Evolutionary conservation across 805 yeast species (phyloP).

Genomic region (Barnettozyma vustinii): DNA sequence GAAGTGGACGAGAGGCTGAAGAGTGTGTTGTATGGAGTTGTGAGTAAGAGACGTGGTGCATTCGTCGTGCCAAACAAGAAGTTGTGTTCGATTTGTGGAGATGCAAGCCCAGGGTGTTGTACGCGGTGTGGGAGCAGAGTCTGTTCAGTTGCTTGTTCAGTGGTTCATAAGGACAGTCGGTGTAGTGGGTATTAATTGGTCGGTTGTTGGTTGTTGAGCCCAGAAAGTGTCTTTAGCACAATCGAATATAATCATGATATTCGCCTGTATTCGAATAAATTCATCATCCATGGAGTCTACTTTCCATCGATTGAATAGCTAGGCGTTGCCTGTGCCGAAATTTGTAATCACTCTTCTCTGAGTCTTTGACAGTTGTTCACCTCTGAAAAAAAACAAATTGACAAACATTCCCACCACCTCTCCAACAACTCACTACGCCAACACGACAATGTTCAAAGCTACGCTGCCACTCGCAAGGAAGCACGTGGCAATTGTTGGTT

Average conservation of each 20-base stretch:
- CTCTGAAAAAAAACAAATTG: neutral
- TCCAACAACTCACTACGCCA: neutral
- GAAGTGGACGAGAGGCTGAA: constrained; percentile 34
- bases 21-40: constrained; percentile 25
- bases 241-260: too few species aligned
- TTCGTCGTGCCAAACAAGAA: constrained; percentile 33
- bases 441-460: constrained; percentile 1
- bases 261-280: too few species aligned
- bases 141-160: constrained; percentile 36
- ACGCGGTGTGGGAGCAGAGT: constrained; percentile 37
- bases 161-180: constrained; percentile 39
- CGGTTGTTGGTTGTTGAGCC: too few species aligned
- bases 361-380: too few species aligned
- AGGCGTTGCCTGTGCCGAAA: too few species aligned
- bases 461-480: constrained; percentile 9
- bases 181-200: constrained; percentile 29
- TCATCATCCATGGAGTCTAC: too few species aligned
- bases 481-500: constrained; percentile 58
- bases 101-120: constrained; percentile 36
- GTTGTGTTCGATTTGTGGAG: constrained; percentile 42
- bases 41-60: constrained; percentile 27
- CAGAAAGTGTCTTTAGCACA: too few species aligned
- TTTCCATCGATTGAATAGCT: too few species aligned
- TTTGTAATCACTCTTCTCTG: too few species aligned
- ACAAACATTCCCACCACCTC: neutral